Evolutionary conservation across 306 rosid species (phyloP), one percentile per base, ranked within the genome.

Genomic region (Pachyrhizus erosus): DNA sequence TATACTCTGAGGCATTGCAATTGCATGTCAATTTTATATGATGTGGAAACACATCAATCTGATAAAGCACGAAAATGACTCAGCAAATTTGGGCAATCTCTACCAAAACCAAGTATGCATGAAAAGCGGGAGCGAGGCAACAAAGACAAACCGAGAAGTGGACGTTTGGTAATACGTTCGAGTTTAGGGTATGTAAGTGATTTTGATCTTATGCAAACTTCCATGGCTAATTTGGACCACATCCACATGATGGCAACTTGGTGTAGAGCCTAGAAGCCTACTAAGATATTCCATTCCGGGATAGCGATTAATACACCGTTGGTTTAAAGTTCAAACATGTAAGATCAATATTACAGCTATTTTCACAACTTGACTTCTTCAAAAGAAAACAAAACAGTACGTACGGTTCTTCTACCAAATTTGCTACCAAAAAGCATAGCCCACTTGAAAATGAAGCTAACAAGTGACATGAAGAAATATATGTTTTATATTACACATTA

Each of bases 161-260:
- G 34, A 70, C 54, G 9, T 6, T 54, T 33, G 31, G 31, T 26
- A 42, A 69, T 55, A 73, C 69, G 60, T 54, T 18, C 4, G 12
- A 5, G 45, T 17, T 83, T 76, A 1, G 5, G 40, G 69, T 61
- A 61, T 61, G 10, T 61, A 8, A 8, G 48, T 33, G 24, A 6
- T 62, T 62, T 29, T 31, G 23, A 67, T 69, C 52, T 58, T 69
- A 37, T 82, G 79, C 83, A 48, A 76, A 27, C 62, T 74, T 85
- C 82, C 42, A 67, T 39, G 61, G 69, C 43, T 2, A 3, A 23
- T 85, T 82, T 80, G 86, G 78, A 70, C 86, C 89, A 58, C 87
- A 68, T 8, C 20, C 29, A 17, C 20, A 42, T 46, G 77, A 67
- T 67, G 43, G 51, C 81, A 67, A 74, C 84, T 78, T 78, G 77